Conservation (phyloP, 139 green algal genomes). For the Chlorella sp. region DNA sequence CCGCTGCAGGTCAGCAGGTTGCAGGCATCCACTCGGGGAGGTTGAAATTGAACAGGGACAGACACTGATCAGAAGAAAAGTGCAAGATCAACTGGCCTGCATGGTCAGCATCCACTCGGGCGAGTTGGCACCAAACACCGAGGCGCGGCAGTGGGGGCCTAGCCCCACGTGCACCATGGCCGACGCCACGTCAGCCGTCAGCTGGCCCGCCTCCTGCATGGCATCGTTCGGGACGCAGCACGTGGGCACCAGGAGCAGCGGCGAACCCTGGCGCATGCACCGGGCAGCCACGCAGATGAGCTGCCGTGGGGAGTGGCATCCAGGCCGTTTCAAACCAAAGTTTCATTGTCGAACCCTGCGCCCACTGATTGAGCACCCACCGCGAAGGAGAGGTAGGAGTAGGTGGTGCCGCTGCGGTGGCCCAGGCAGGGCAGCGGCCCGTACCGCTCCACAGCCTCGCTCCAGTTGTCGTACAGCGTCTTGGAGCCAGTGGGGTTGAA, state of each 20-base stretch:
- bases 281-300: too few relatives aligned
- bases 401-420: conserved; percentile 33
- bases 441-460: conserved; percentile 57
- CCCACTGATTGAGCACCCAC: too few relatives aligned
- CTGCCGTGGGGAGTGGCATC: too few relatives aligned
- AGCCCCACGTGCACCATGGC: conserved; percentile 50
- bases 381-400: conserved; percentile 63
- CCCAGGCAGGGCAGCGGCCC: conserved; percentile 61
- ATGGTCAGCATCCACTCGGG: conserved; percentile 92
- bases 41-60: too few relatives aligned
- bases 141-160: conserved; percentile 32
- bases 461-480: conserved; percentile 84
- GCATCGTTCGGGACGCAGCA: too few relatives aligned
- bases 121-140: conserved; percentile 83
- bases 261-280: too few relatives aligned
- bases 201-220: conserved; percentile 37
- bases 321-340: too few relatives aligned
- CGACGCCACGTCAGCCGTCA: conserved; percentile 35
- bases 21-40: too few relatives aligned
- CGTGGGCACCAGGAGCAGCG: too few relatives aligned
- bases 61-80: too few relatives aligned
- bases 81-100: conserved; percentile 65
- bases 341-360: too few relatives aligned
- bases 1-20: too few relatives aligned
- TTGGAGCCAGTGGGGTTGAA: conserved; percentile 18